A percentile compares a stretch with the other conserved stretches of the same genome.
Conservation (phyloP, 2,329 filamentous ascomycete genomes). For the Colletotrichum sidae region DNA sequence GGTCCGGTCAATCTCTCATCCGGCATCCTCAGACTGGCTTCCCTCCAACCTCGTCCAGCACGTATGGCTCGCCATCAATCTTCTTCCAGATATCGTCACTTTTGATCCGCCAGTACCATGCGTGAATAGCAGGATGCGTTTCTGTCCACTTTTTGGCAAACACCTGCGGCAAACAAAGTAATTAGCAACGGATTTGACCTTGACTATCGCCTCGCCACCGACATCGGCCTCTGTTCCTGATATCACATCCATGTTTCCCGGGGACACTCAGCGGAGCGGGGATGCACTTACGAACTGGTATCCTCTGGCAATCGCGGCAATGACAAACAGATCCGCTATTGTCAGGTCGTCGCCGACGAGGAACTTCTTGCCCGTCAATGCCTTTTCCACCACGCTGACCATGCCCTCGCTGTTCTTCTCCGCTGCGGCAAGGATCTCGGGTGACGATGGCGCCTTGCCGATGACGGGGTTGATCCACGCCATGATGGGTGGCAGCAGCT, state of each 20-base stretch:
- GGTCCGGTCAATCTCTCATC: neutral
- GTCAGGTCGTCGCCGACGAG: slow-evolving; percentile 25
- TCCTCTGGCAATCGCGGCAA: slow-evolving; percentile 22
- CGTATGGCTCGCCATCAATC: slow-evolving; percentile 27
- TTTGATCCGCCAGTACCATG: slow-evolving; percentile 31
- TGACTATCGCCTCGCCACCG: neutral
- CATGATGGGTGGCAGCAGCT: slow-evolving; percentile 29
- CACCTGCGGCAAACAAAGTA: neutral
- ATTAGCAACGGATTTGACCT: neutral
- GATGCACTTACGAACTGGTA: slow-evolving; percentile 23
- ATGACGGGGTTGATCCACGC: slow-evolving; percentile 30
- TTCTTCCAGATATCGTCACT: slow-evolving; percentile 31
- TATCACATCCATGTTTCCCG: slow-evolving; percentile 2
- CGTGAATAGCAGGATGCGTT: slow-evolving; percentile 18
- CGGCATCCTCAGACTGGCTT: slow-evolving; percentile 24
- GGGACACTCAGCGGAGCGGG: neutral
- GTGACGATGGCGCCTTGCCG: slow-evolving; percentile 14
- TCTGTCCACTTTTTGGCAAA: slow-evolving; percentile 31
- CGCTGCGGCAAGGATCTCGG: slow-evolving; percentile 21
- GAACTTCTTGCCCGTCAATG: slow-evolving; percentile 29
- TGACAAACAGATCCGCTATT: slow-evolving; percentile 22
- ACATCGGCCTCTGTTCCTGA: neutral
- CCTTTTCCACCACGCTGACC: slow-evolving; percentile 31
- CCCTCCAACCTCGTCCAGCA: slow-evolving; percentile 26
- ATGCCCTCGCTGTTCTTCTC: slow-evolving; percentile 29